Base-by-base conservation (phyloP, 768 basidiomycete species). In the Trametes cubensis region DNA sequence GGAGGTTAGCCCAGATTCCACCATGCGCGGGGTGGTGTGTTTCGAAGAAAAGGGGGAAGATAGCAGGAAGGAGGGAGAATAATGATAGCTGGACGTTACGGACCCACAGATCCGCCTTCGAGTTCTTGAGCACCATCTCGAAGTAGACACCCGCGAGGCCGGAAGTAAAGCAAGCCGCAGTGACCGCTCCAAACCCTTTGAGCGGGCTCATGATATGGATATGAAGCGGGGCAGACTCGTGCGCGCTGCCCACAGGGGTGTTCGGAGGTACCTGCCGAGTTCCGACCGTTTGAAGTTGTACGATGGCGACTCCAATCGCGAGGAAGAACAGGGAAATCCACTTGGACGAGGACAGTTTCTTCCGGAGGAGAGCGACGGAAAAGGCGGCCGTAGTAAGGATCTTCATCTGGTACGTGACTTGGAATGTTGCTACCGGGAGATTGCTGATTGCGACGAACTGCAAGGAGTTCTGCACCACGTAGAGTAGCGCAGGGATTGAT, bases 121-220 rank as follows among this genome's bases (percentile, higher is more conserved):
- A 90, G 67, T 89, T 88, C 78, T 96, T 98, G 66, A 95, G 80
- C 39, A 95, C 94, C 90, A 96, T 95, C 78, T 98, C 96, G 67
- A 98, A 98, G 77, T 98, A 98, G 26, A 98, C 95, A 6, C 95
- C 95, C 0, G 95, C 95, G 47, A 98, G 85, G 25, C 96, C 96
- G 0, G 94, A 96, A 0, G 95, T 97, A 72, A 96, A 86, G 78
- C 96, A 98, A 0, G 96, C 95, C 15, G 88, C 85, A 7, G 85
- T 81, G 54, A 98, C 95, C 1, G 96, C 96, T 50, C 90, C 71
- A 76, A 98, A 95, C 0, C 96, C 96, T 64, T 86, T 93, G 62
- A 89, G 72, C 10, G 88, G 85, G 64, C 87, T 83, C 93, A 97
- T 95, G 39, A 82, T 78, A 66, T 85, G 81, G 18, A 39, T 50